phyloP scores from a whole-genome alignment of 2,329 filamentous ascomycete species.

The Apiospora hydei region DNA sequence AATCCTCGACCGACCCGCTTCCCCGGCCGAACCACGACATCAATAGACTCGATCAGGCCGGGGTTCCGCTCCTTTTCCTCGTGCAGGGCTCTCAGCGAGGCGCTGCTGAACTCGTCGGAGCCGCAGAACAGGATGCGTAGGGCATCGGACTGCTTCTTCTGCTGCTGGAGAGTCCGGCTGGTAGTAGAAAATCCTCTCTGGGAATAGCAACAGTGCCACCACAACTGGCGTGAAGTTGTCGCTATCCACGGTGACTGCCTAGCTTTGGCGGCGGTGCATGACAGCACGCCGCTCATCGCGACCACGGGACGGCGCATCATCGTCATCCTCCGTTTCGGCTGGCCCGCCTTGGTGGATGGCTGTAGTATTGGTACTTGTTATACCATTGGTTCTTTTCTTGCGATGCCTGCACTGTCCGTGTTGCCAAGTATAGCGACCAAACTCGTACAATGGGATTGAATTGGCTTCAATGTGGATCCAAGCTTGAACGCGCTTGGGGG shows the following conservation, averaged over 20 bases:
- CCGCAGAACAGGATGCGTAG: conserved; percentile 92
- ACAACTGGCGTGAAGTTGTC: background rate
- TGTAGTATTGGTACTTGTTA: background rate
- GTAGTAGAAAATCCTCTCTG: background rate
- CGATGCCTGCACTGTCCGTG: background rate
- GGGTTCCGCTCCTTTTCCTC: conserved; percentile 61
- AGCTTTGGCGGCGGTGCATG: background rate
- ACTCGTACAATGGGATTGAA: background rate
- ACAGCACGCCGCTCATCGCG: background rate
- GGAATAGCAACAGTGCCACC: background rate
- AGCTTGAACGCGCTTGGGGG: background rate
- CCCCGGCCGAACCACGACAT: conserved; percentile 83
- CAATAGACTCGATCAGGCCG: conserved; percentile 73
- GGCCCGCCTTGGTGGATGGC: background rate
- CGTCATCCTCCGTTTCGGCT: background rate
- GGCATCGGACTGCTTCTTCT: conserved; percentile 57
- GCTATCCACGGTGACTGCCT: background rate
- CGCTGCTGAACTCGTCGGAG: conserved; percentile 88
- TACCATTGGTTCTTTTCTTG: background rate
- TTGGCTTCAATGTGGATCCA: background rate
- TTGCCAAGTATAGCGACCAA: no score
- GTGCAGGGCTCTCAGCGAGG: conserved; percentile 74
- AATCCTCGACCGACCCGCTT: conserved; percentile 81
- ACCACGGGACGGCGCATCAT: background rate
- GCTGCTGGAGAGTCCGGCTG: background rate